Evolutionary conservation across 345 rosid species (phyloP).

Genomic region (Salix arbutifolia): DNA sequence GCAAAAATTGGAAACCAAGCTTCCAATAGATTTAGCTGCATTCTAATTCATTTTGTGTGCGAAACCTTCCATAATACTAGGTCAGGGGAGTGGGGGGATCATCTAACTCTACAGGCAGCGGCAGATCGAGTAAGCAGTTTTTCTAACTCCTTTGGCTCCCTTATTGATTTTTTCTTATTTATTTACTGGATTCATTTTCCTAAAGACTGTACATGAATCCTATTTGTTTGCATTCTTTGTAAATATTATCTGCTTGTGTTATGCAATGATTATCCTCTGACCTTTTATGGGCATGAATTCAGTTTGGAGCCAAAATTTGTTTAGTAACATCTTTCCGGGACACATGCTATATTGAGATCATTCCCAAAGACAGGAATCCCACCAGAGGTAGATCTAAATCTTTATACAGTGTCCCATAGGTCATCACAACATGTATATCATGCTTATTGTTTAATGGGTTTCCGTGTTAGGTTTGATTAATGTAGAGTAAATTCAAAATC

Average conservation of each 20-base stretch:
- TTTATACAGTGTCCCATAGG: not conserved
- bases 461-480: not conserved
- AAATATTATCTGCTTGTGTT: not conserved
- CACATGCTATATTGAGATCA: conserved; percentile 72
- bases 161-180: not conserved
- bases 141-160: not conserved
- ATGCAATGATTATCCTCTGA: conserved; percentile 24
- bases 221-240: not conserved
- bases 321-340: conserved; percentile 90
- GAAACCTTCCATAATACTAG: conserved; percentile 32
- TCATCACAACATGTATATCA: not conserved
- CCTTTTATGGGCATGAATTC: conserved; percentile 29
- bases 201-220: not conserved
- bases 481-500: not conserved
- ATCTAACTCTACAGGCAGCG: conserved; percentile 90
- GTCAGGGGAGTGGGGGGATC: conserved; percentile 97
- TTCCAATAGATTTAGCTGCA: conserved; percentile 5
- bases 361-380: conserved; percentile 64
- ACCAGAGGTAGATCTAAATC: conserved; percentile 48
- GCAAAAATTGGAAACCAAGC: conserved; percentile 6
- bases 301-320: conserved; percentile 81
- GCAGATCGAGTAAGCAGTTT: conserved; percentile 78
- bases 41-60: conserved; percentile 23
- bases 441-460: not conserved
- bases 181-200: not conserved